Percentiles rank a stretch among this genome's conserved stretches.
Evolutionary conservation across 257 asterid genomes (phyloP).

Genomic region (Capsicum pubescens): DNA sequence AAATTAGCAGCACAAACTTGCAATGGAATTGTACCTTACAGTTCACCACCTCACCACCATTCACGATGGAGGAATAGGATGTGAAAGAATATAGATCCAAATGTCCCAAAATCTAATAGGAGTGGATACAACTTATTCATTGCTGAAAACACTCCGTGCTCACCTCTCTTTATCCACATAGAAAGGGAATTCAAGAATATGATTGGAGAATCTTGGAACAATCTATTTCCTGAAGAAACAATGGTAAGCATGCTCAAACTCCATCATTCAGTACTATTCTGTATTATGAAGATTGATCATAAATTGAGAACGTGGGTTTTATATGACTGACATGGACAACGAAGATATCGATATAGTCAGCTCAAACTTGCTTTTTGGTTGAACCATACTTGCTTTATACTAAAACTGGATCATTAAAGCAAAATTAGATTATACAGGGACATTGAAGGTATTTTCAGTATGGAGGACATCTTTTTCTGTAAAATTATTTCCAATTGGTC

Average conservation of each 20-base stretch:
- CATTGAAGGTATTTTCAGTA: too few species aligned
- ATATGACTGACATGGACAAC: too few species aligned
- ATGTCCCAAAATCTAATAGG: slow-evolving; percentile 69
- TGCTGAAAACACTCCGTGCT: slow-evolving; percentile 62
- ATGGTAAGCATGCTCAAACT: slow-evolving; percentile 38
- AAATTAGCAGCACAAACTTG: not conserved
- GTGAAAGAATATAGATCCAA: slow-evolving; percentile 44
- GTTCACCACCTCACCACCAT: slow-evolving; percentile 35
- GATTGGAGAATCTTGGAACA: slow-evolving; percentile 79
- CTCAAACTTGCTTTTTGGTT: too few species aligned
- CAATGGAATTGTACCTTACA: slow-evolving; percentile 47
- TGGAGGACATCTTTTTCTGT: too few species aligned
- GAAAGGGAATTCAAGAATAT: slow-evolving; percentile 77
- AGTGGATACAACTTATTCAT: slow-evolving; percentile 77
- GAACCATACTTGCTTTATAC: too few species aligned
- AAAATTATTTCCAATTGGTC: too few species aligned
- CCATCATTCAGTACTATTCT: not conserved
- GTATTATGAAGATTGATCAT: not conserved
- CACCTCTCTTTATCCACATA: slow-evolving; percentile 52
- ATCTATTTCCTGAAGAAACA: slow-evolving; percentile 52
- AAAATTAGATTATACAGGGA: too few species aligned
- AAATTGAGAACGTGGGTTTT: not conserved
- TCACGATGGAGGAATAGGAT: slow-evolving; percentile 25
- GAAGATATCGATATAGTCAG: too few species aligned
- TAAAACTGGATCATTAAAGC: too few species aligned